Evolutionary conservation across 2,329 filamentous ascomycete species (phyloP).

Genomic region (Claviceps sp.): DNA sequence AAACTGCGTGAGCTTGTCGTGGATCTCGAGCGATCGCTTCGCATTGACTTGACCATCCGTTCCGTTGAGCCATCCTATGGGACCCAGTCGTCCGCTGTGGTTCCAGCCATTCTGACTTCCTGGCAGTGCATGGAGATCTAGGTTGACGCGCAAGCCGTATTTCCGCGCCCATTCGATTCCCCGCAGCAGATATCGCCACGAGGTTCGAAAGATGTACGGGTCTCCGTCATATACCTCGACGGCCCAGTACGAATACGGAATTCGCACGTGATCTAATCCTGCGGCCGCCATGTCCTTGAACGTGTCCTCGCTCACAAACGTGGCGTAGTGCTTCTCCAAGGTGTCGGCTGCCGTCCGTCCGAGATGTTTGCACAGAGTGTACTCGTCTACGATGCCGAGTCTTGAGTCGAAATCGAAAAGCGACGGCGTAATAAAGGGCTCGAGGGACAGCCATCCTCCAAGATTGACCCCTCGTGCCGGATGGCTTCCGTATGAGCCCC

Average conservation of each 20-base stretch:
- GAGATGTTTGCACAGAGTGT: constrained; percentile 58
- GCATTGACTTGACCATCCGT: constrained; percentile 66
- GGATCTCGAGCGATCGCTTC: constrained; percentile 72
- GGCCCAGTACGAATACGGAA: constrained; percentile 92
- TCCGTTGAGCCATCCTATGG: constrained; percentile 84
- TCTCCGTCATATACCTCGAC: constrained; percentile 74
- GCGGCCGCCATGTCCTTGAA: constrained; percentile 76
- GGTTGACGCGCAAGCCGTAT: constrained; percentile 80
- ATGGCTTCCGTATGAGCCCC: constrained; percentile 61
- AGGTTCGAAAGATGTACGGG: constrained; percentile 73
- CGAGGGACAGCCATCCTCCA: constrained; percentile 85
- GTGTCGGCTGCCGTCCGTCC: constrained; percentile 51
- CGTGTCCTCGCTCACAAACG: constrained; percentile 72
- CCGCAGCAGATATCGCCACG: constrained; percentile 86
- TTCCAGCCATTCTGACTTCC: constrained; percentile 98
- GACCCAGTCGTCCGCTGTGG: constrained; percentile 73
- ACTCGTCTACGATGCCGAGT: constrained; percentile 73
- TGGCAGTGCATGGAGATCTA: constrained; percentile 83
- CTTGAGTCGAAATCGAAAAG: constrained; percentile 58
- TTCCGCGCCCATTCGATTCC: constrained; percentile 90
- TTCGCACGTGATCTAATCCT: constrained; percentile 91
- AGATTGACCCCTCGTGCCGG: constrained; percentile 85
- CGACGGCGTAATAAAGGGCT: constrained; percentile 92
- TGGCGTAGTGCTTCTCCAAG: constrained; percentile 84
- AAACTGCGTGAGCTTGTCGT: constrained; percentile 77